Evolutionary conservation across 306 rosid genomes (phyloP).

Genomic region (Malus sylvestris): DNA sequence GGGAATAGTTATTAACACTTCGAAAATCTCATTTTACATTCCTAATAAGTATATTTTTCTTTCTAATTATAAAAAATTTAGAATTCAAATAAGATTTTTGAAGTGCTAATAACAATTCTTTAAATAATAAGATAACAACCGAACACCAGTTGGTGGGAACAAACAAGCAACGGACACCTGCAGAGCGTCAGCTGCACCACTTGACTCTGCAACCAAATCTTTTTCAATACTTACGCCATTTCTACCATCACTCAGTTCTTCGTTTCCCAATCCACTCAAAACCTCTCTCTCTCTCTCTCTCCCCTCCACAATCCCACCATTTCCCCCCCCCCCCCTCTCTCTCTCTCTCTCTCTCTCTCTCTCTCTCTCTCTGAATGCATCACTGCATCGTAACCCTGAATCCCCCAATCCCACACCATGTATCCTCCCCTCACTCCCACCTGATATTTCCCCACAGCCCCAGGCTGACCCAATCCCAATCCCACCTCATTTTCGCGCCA

Average conservation of each 20-base stretch:
- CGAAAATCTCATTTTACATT: too few species aligned
- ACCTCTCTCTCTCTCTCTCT: not conserved
- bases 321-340: not conserved
- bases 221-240: not conserved
- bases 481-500: constrained; percentile 13
- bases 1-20: too few species aligned
- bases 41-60: too few species aligned
- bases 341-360: constrained; percentile 15
- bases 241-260: not conserved
- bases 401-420: constrained; percentile 34
- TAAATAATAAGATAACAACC: not conserved
- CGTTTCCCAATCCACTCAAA: not conserved
- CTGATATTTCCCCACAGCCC: constrained; percentile 15
- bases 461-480: constrained; percentile 1
- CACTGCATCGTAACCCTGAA: constrained; percentile 32
- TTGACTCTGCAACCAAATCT: not conserved
- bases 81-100: too few species aligned
- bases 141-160: not conserved
- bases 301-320: not conserved
- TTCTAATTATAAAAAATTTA: too few species aligned
- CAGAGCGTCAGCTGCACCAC: not conserved
- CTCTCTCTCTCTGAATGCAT: constrained; percentile 54
- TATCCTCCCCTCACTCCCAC: constrained; percentile 11
- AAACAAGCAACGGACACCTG: not conserved
- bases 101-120: too few species aligned